These are phyloP conservation scores for Ballota nigra DNA, from an alignment of 257 asterid genomes.

Conservation along the genomic window DNA sequence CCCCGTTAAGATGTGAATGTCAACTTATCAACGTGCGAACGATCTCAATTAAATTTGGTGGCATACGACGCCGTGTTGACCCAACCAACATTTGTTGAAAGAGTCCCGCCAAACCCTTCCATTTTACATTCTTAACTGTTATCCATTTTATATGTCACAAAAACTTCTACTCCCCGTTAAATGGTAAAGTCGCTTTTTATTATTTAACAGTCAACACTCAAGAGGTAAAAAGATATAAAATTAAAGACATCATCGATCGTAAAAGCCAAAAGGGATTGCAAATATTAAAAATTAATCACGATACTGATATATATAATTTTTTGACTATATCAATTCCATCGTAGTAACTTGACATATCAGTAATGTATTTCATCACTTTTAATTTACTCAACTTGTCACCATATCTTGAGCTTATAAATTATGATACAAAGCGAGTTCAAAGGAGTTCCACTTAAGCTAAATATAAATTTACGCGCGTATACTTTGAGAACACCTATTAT, in stretches of 20 bases:
- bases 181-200: neutral
- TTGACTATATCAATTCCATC: too few relatives aligned
- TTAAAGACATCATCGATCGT: too few relatives aligned
- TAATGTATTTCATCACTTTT: neutral
- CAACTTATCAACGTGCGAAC: neutral
- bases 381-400: neutral
- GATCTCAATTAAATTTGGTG: neutral
- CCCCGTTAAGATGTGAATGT: neutral
- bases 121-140: neutral
- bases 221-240: neutral
- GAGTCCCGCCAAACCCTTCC: neutral
- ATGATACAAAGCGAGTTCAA: neutral
- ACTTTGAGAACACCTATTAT: too few relatives aligned
- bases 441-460: too few relatives aligned
- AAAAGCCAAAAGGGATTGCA: too few relatives aligned
- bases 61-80: constrained; percentile 12
- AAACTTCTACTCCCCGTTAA: neutral
- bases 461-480: too few relatives aligned
- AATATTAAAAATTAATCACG: too few relatives aligned
- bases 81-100: neutral
- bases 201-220: neutral
- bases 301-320: too few relatives aligned
- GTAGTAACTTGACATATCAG: too few relatives aligned
- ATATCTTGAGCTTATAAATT: too few relatives aligned
- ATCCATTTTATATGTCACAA: neutral